Evolutionary conservation across 2,329 filamentous ascomycete species (phyloP), one percentile per base, ranked within the genome.

Genomic region (Epichloe uncinata): DNA sequence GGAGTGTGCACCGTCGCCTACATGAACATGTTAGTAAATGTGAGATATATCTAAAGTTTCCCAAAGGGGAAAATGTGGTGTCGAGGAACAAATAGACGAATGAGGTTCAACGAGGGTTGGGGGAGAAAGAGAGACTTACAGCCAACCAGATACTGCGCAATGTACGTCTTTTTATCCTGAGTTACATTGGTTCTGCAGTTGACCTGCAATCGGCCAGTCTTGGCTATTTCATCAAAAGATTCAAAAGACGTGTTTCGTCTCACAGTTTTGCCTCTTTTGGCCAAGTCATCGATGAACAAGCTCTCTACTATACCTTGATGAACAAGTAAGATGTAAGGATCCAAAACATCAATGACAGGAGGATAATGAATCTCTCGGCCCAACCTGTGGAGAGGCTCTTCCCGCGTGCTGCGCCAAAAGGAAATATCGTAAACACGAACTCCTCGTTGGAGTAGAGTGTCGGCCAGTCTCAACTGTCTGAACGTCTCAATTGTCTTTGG

Each of bases 401-500:
- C 66, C 34, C 66, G 61, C 2, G 72, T 76, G 50, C 72, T 70
- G 61, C 79, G 73, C 82, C 84, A 88, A 62, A 87, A 87, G 42
- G 79, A 74, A 53, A 88, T 87, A 59, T 88, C 84, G 64, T 84
- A 85, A 42, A 88, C 78, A 43, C 77, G 78, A 46, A 83, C 83
- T 33, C 81, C 84, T 57, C 81, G 76, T 54, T 78, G 77, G 41
- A 88, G 65, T 33, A 88, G 65, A 2, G 77, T 70, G 54, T 87
- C 82, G n/a, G 79, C 81, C n/a, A 87, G 67, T 35, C 82, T 73
- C 71, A 88, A 79, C 66, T 87, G 84, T 54, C 79, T 77, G 57
- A 87, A 77, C 0, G 84, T 88, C 68, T 88, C 84, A 58, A 89
- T 85, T 1, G 83, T 84, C 66, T 88, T 88, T 42, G 84, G 84